Evolutionary conservation across 345 rosid species (phyloP), one percentile per base, ranked within the genome.

Genomic region (Gossypium rotundifolium): DNA sequence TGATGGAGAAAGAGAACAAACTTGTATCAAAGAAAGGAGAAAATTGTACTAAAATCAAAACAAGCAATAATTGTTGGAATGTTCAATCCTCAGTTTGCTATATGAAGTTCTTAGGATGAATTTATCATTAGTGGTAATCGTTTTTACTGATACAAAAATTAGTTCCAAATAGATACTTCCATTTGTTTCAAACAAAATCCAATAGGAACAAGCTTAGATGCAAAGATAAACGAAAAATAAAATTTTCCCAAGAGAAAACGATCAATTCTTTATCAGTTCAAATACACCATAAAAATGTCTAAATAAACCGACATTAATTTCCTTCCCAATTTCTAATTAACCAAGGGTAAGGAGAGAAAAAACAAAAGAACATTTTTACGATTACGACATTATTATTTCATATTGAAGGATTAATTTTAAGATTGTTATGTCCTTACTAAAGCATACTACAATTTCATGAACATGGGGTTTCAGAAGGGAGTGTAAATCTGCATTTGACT

Each of bases 401-500:
- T 5, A 70, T n/a, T 60, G 61, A 29, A 69, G 61, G 73, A 18
- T 33, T 5, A 17, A 53, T 33, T 52, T 52, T 60, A 70, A 33
- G 17, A 29, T 51, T 25, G 22, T 5, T 16, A 25, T 68, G 58
- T 68, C 9, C 33, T 49, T 49, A 51, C 4, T 7, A 2, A 7
- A 9, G 33, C 17, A 27, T 17, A 17, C 20, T 14, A 2, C 14
- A 68, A 4, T 20, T 66, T 62, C n/a, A 1, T 11, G 63, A 59
- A 11, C 38, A 59, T 11, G 62, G 38, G 29, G 52, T 52, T 44
- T 74, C 78, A 87, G 49, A 83, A 76, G 51, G 91, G 87, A 18
- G 93, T 77, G 83, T 83, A 88, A 65, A 92, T 86, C 33, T 92
- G 91, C 91, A 92, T 88, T 76, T 94, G 96, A 71, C 77, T 84